A percentile compares a stretch with the other conserved stretches of the same genome.
Conservation (phyloP, 73 alveolate genomes). For the Paramecium sonneborni region DNA sequence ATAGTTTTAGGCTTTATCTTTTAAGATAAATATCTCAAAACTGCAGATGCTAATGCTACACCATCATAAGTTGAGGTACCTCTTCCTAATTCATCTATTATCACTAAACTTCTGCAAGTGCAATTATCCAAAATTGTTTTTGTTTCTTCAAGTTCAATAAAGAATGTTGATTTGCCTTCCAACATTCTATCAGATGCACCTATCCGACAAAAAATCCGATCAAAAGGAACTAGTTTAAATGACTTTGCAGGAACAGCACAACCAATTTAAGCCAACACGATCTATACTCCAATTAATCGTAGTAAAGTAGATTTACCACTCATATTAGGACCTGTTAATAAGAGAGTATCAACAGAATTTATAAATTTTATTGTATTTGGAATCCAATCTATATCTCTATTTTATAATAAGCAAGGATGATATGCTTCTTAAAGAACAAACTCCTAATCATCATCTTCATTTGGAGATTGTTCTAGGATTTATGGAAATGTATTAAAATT, state of each 20-base stretch:
- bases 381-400: conserved; percentile 71
- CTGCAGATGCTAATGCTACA: conserved; percentile 90
- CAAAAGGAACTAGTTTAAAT: conserved; percentile 83
- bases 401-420: conserved; percentile 84
- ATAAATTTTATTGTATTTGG: conserved; percentile 76
- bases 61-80: conserved; percentile 97
- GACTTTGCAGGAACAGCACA: conserved; percentile 88
- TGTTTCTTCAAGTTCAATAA: conserved; percentile 93
- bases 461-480: neutral
- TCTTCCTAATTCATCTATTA: conserved; percentile 93
- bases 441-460: neutral
- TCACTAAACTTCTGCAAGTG: conserved; percentile 81
- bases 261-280: conserved; percentile 90
- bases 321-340: conserved; percentile 98
- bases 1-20: conserved; percentile 81
- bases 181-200: conserved; percentile 94
- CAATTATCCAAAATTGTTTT: conserved; percentile 79
- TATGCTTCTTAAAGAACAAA: conserved; percentile 65
- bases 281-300: conserved; percentile 86
- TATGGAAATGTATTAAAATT: neutral
- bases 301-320: conserved; percentile 97
- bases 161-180: conserved; percentile 93
- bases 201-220: conserved; percentile 91
- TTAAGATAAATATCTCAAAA: conserved; percentile 77
- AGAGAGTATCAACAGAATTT: conserved; percentile 61